Conservation (phyloP, 1,284 basidiomycete genomes). For the Ceratobasidium sp. region DNA sequence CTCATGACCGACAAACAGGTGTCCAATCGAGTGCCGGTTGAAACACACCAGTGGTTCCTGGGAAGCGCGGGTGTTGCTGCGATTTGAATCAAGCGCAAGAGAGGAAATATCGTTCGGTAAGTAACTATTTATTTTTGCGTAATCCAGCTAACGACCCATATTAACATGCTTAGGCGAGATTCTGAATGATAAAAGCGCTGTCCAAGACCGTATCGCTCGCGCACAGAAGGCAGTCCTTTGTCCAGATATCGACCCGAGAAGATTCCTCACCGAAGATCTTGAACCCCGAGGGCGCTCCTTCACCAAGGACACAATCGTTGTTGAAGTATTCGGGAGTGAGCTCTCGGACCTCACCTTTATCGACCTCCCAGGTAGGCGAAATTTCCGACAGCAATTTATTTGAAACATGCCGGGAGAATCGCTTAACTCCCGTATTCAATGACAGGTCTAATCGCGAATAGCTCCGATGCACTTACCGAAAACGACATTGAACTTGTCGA, state of each 20-base stretch:
- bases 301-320: conserved; percentile 70
- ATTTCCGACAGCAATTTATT: neutral
- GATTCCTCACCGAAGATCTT: conserved; percentile 59
- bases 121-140: neutral
- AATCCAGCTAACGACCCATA: neutral
- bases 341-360: conserved; percentile 77
- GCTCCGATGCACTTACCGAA: conserved; percentile 61
- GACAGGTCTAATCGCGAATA: conserved; percentile 72
- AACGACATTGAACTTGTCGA: conserved; percentile 71
- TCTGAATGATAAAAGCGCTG: conserved; percentile 49
- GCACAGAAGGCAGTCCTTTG: conserved; percentile 79
- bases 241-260: conserved; percentile 57
- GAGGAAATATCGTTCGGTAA: conserved; percentile 28
- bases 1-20: conserved; percentile 31
- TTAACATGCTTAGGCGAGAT: neutral
- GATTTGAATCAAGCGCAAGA: conserved; percentile 50
- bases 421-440: neutral
- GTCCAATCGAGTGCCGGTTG: conserved; percentile 48
- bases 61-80: conserved; percentile 49
- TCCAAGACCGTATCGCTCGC: conserved; percentile 70
- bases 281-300: conserved; percentile 59
- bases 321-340: conserved; percentile 75
- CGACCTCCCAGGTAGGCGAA: conserved; percentile 70
- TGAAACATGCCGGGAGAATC: neutral
- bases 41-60: conserved; percentile 46